phyloP scores from a whole-genome alignment of 345 rosid species.

The Schrenkiella parvula region DNA sequence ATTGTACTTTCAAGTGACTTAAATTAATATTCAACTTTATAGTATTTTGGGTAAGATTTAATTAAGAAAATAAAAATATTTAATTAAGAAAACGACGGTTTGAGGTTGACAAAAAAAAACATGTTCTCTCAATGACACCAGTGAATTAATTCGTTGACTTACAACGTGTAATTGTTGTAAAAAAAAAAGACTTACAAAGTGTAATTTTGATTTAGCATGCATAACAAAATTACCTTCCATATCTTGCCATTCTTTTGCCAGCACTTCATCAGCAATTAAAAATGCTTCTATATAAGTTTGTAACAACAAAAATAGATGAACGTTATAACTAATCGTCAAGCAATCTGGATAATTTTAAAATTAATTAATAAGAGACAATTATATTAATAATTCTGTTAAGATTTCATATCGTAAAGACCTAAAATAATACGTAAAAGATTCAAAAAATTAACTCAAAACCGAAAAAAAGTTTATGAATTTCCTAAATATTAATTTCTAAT shows the following conservation, averaged over 20 bases:
- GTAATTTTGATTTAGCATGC: neutral
- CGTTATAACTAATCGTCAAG: neutral
- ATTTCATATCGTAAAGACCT: too few species aligned
- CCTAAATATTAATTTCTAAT: too few species aligned
- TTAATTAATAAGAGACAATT: neutral
- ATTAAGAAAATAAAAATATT: too few species aligned
- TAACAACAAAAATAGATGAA: neutral
- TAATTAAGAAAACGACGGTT: neutral
- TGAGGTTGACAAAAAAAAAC: too few species aligned
- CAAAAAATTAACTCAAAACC: too few species aligned
- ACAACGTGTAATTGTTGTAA: too few species aligned
- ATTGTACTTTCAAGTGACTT: neutral
- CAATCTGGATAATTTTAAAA: neutral
- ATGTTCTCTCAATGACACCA: neutral
- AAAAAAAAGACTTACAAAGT: too few species aligned
- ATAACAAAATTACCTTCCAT: constrained; percentile 1
- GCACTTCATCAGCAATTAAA: neutral
- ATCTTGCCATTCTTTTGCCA: constrained; percentile 13
- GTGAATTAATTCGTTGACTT: neutral
- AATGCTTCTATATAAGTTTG: neutral
- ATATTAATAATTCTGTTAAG: too few species aligned
- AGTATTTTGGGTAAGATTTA: neutral
- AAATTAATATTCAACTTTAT: neutral
- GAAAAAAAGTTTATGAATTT: too few species aligned
- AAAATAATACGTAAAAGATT: too few species aligned